Conservation (phyloP, 148 eudicot genomes). For the Rhododendron kiyosumense region DNA sequence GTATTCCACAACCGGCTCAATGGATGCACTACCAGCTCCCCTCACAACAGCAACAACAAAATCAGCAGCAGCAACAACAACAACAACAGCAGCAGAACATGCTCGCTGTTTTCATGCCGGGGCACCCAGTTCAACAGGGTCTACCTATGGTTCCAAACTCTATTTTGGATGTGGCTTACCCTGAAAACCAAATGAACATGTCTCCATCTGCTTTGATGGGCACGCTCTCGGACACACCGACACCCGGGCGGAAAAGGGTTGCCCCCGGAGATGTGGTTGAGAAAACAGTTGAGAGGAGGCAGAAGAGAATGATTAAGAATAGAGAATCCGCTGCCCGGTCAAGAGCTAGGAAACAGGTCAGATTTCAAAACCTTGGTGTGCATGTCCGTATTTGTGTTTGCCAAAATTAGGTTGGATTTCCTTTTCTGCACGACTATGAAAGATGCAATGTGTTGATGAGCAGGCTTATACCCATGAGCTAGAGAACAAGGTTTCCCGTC, state of each 20-base stretch:
- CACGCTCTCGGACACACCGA: conserved; percentile 63
- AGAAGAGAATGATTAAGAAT: conserved; percentile 95
- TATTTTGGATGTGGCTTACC: conserved; percentile 43
- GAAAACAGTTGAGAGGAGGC: conserved; percentile 91
- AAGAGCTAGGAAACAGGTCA: conserved; percentile 94
- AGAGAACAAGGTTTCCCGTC: conserved; percentile 81
- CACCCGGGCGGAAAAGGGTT: conserved; percentile 69
- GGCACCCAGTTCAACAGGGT: conserved; percentile 48
- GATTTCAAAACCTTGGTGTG: background rate
- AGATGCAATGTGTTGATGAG: conserved; percentile 16
- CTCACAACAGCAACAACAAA: conserved; percentile 3
- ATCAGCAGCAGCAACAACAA: conserved; percentile 36
- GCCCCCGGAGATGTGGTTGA: conserved; percentile 69
- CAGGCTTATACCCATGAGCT: conserved; percentile 97
- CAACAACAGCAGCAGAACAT: conserved; percentile 42
- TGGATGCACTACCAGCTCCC: conserved; percentile 51
- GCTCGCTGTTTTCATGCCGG: conserved; percentile 61
- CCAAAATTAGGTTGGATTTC: background rate
- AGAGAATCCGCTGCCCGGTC: conserved; percentile 98
- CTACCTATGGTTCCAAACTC: conserved; percentile 43
- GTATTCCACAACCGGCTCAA: conserved; percentile 39
- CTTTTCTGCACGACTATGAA: background rate
- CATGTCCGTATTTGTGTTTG: background rate
- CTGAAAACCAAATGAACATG: conserved; percentile 54
- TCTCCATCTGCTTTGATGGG: conserved; percentile 67